phyloP scores from a whole-genome alignment of 1,284 basidiomycete species.

The Rhodotorula sp. region DNA sequence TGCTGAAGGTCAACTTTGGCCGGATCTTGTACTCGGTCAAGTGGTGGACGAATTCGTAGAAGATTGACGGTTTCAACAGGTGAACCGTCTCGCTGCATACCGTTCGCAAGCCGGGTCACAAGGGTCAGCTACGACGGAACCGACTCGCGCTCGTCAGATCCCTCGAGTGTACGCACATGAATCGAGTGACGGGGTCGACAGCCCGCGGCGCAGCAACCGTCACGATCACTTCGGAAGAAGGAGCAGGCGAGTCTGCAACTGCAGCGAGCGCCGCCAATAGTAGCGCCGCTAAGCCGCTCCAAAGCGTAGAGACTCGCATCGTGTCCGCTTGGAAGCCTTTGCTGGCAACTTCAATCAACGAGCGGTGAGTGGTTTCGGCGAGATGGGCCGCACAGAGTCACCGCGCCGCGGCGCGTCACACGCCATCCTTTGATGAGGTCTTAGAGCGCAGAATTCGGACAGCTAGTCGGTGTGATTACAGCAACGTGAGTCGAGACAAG shows the following conservation, averaged over 20 bases:
- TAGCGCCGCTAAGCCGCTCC: background rate
- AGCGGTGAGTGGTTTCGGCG: no score
- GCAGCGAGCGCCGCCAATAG: background rate
- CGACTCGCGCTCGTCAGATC: no score
- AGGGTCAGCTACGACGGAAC: no score
- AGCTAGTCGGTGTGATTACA: no score
- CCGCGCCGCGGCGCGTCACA: no score
- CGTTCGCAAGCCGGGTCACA: background rate
- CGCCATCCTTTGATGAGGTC: no score
- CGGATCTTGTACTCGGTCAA: conserved; percentile 13
- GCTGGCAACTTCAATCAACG: no score
- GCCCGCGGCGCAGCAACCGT: background rate
- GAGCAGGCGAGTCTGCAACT: background rate
- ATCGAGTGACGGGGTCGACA: conserved; percentile 13
- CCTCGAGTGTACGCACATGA: conserved; percentile 13
- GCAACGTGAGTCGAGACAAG: no score
- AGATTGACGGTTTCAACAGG: conserved; percentile 62
- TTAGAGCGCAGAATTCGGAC: no score
- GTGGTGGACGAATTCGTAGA: conserved; percentile 61
- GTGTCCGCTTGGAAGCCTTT: background rate
- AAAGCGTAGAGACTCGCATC: conserved; percentile 1
- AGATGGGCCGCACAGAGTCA: no score
- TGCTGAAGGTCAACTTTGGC: background rate
- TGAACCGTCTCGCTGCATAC: conserved; percentile 42
- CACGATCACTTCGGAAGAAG: background rate